Base-by-base conservation (phyloP, 1,139 yeast genomes). In the Arxiozyma bovina region DNA sequence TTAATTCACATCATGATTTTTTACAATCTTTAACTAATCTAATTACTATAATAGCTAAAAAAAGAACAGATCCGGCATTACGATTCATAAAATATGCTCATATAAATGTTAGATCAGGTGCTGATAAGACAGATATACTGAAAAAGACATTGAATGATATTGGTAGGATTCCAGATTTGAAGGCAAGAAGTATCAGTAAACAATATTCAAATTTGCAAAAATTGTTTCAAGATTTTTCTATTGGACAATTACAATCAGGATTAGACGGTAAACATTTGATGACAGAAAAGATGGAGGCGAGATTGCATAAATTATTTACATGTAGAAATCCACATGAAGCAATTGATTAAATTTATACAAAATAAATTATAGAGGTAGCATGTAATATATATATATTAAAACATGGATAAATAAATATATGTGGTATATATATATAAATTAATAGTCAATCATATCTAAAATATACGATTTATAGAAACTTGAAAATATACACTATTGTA, bases 41-140 rank as follows among this genome's bases (percentile, higher is more conserved):
- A 58, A 73, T 86, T 0, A 78, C 81, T 60, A 75, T 88, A 0
- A 74, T 84, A 11, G 77, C 83, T 0, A 67, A 72, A 30, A 72
- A 80, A 8, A 63, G 81, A 41, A 79, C 80, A 65, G 88, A 83
- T 64, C 79, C 81, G 46, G 71, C 71, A 48, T 78, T 80, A 58
- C 69, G 87, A 58, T 78, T 81, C 63, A 73, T 74, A 55, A 76
- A 76, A 30, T 73, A 80, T 55, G 77, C 85, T 1, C 81, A 79
- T 59, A 67, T 84, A 0, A 71, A 72, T 6, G 79, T 82, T 15
- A 77, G 74, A 63, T 80, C 85, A 5, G 87, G 87, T 0, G 67
- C 71, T 6, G 78, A 77, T 60, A 60, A 71, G 4, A 69, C 70
- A 45, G 77, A 78, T 45, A 76, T 83, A 0, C 77, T 75, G 59